Evolutionary conservation across 2,329 filamentous ascomycete genomes (phyloP), one percentile per base, ranked within the genome.

Genomic region (Pezicula neosporulosa): DNA sequence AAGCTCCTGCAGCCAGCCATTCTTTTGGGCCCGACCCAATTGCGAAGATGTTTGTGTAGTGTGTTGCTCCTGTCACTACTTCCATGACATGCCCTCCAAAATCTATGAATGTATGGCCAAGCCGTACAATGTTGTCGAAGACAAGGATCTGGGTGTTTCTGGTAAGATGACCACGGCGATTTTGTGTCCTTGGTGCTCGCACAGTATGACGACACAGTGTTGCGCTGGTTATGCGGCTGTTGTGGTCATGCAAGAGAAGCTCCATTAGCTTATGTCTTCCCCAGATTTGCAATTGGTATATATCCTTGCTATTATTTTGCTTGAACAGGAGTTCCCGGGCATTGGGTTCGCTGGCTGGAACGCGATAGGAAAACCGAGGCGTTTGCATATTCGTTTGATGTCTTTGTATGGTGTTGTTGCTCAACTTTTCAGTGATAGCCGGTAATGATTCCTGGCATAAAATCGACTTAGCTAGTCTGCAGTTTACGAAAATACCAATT

Each of bases 161-260:
- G 81, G 81, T 1, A 70, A 77, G 6, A 75, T 85, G 42, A 81
- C 77, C 8, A 84, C 83, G 56, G 80, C 77, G 62, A 80, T 87
- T 24, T 81, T 78, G 57, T 89, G 86, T 64, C 85, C 85, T 8
- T 89, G 86, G 86, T 90, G 86, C 65, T 73, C 74, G 41, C 86
- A 90, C 69, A 78, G 79, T 46, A 89, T 90, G 85, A 84, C 75
- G 57, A 85, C 78, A 13, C 72, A 70, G 52, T 90, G 86, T 68
- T 90, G 86, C 64, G 77, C 84, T 10, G 86, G 85, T 7, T 86
- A 86, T 69, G 81, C 82, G 10, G 82, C 86, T 1, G 75, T 85
- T 42, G 79, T 90, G 4, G 81, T 85, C 55, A 70, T 89, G 60
- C 81, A 81, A 61, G 83, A 89, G 66, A 79, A 80, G 54, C 64